Evolutionary conservation across 2,329 filamentous ascomycete species (phyloP), one percentile per base, ranked within the genome.

Genomic region (Coniosporium tulheliwenetii): DNA sequence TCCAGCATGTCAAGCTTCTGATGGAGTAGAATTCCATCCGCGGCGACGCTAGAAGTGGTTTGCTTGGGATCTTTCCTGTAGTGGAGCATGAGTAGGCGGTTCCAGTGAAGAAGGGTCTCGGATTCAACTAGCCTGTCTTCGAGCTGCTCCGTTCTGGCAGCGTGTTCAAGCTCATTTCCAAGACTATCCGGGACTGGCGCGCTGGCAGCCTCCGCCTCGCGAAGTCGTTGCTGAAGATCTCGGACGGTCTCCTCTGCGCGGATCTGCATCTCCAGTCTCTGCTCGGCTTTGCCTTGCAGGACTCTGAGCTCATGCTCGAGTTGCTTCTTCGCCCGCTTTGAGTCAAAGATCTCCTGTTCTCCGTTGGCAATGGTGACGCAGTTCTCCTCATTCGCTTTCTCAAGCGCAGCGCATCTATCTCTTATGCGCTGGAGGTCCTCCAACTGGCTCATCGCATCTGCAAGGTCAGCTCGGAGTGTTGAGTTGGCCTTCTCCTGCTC

Each of bases 361-460:
- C 64, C 64, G 30, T 69, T 68, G 29, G 65, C 58, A 30, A 70
- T 64, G 5, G 67, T 62, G 38, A 65, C 60, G 40, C 61, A 61
- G 44, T 68, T 69, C 48, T 70, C 67, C 37, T 66, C 65, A 48
- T 69, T 68, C 35, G 67, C 65, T 47, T 67, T 69, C 41, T 68
- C 61, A 14, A 70, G 51, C 2, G 58, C 54, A 26, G 59, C 56
- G 39, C 63, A 65, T 10, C 62, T 50, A 31, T 67, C 63, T 47
- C 64, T 61, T 33, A 68, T 50, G 16, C 50, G 52, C 37, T 70
- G 64, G 7, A 68, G 50, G 39, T 67, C 61, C 40, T 63, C 55
- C 5, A 69, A 45, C 36, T 62, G 55, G 38, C 69, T 66, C 15
- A 59, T 55, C 9, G 62, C 58, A 35, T 54, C 50, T 43, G 65